Evolutionary conservation across 331 rosid species (phyloP).

Genomic region (Erythrophleum ivorense): DNA sequence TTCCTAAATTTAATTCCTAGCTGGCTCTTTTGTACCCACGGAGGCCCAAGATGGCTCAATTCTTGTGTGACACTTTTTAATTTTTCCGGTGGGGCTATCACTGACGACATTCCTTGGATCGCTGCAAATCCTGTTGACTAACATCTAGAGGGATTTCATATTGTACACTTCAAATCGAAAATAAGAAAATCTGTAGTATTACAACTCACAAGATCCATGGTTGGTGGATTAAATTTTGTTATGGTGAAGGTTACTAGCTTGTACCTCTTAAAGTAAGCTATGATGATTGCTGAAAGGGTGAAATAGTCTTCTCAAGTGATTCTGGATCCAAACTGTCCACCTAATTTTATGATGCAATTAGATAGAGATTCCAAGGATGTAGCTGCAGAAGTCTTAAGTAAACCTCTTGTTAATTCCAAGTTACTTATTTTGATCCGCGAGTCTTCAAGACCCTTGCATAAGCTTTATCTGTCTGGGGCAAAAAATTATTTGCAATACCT

Average conservation of each 20-base stretch:
- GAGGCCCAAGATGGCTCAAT: not conserved
- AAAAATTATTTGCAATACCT: too few species aligned
- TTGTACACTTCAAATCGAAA: not conserved
- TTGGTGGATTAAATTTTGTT: not conserved
- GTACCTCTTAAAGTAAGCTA: not conserved
- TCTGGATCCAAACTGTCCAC: not conserved
- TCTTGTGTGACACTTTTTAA: not conserved
- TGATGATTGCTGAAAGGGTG: not conserved
- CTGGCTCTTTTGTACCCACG: not conserved
- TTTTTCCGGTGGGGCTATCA: not conserved
- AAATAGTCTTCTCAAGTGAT: not conserved
- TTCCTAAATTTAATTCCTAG: not conserved
- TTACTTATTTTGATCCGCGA: too few species aligned
- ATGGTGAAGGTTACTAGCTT: not conserved
- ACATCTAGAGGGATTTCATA: not conserved
- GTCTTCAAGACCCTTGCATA: not conserved
- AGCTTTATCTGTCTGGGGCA: not conserved
- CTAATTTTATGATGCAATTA: not conserved
- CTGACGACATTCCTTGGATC: not conserved
- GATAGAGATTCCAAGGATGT: not conserved
- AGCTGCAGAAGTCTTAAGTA: not conserved
- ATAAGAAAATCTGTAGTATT: conserved; percentile 4
- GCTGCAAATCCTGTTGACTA: not conserved
- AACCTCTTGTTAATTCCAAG: too few species aligned
- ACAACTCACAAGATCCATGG: not conserved